Conservation (phyloP, 805 yeast genomes). For the Zygosaccharomyces kombuchaensis region DNA sequence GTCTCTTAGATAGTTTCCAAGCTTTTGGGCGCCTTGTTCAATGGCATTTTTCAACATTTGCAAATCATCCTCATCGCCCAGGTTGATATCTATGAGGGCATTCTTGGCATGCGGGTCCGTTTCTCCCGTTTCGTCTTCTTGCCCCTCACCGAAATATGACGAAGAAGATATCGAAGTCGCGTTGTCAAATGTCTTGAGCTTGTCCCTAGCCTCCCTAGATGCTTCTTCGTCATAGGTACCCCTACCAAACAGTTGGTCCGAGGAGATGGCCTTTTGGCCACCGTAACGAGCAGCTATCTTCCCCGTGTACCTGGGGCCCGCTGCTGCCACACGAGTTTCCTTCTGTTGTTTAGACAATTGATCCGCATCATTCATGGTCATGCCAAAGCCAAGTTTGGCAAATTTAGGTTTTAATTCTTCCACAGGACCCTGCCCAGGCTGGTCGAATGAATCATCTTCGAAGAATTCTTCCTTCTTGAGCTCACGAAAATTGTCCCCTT, state of each 20-base stretch:
- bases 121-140: slow-evolving; percentile 42
- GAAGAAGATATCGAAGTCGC: slow-evolving; percentile 90
- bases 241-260: slow-evolving; percentile 91
- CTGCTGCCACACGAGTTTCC: slow-evolving; percentile 39
- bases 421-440: slow-evolving; percentile 17
- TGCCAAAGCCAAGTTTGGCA: slow-evolving; percentile 87
- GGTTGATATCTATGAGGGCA: slow-evolving; percentile 59
- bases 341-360: slow-evolving; percentile 40
- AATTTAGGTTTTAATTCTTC: slow-evolving; percentile 54
- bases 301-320: slow-evolving; percentile 65
- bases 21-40: slow-evolving; percentile 88
- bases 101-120: slow-evolving; percentile 20
- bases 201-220: slow-evolving; percentile 74
- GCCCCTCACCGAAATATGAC: slow-evolving; percentile 86
- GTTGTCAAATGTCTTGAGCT: slow-evolving; percentile 75
- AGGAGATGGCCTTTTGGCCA: slow-evolving; percentile 87
- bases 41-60: slow-evolving; percentile 85
- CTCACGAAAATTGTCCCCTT: slow-evolving; percentile 5
- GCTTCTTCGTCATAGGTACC: slow-evolving; percentile 75
- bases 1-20: slow-evolving; percentile 82
- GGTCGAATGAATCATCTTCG: slow-evolving; percentile 19
- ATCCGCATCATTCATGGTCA: slow-evolving; percentile 63
- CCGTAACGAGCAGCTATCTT: slow-evolving; percentile 77
- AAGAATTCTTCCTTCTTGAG: slow-evolving; percentile 12
- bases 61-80: slow-evolving; percentile 83